Percentiles rank a stretch among this genome's conserved stretches.
These are phyloP conservation scores for Ophiognomonia clavigignenti-juglandacearum DNA, from an alignment of 2,329 filamentous ascomycete species.

Conservation along the genomic window DNA sequence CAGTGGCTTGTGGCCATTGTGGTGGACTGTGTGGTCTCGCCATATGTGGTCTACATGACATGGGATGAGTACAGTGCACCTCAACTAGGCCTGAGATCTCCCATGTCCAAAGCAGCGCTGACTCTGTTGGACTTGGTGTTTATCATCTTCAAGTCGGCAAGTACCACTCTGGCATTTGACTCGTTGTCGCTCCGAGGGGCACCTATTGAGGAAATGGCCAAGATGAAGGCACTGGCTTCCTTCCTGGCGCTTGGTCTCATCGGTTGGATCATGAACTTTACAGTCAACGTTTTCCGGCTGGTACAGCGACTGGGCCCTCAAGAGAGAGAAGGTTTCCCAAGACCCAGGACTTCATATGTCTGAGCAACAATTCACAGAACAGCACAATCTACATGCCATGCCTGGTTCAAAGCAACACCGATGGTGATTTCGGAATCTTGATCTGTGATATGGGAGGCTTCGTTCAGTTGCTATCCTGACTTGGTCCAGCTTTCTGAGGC, in stretches of 20 bases:
- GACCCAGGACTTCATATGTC: too few species aligned
- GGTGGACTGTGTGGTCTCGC: conserved; percentile 81
- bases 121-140: conserved; percentile 92
- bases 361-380: too few species aligned
- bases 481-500: too few species aligned
- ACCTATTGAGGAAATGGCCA: conserved; percentile 10
- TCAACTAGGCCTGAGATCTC: conserved; percentile 79
- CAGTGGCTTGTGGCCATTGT: conserved; percentile 86
- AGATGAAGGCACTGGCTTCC: conserved; percentile 59
- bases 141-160: conserved; percentile 95
- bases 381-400: too few species aligned
- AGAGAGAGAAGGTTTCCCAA: conserved; percentile 48
- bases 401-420: too few species aligned
- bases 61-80: conserved; percentile 96
- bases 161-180: conserved; percentile 84
- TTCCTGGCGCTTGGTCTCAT: conserved; percentile 78
- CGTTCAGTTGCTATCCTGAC: too few species aligned
- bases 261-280: conserved; percentile 88
- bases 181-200: conserved; percentile 60
- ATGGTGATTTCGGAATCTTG: too few species aligned
- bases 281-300: conserved; percentile 73
- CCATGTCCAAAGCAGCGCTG: conserved; percentile 80
- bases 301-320: conserved; percentile 58
- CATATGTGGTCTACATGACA: conserved; percentile 90
- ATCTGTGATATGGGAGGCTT: too few species aligned